Evolutionary conservation across 345 rosid species (phyloP).

Genomic region (Kandelia obovata): DNA sequence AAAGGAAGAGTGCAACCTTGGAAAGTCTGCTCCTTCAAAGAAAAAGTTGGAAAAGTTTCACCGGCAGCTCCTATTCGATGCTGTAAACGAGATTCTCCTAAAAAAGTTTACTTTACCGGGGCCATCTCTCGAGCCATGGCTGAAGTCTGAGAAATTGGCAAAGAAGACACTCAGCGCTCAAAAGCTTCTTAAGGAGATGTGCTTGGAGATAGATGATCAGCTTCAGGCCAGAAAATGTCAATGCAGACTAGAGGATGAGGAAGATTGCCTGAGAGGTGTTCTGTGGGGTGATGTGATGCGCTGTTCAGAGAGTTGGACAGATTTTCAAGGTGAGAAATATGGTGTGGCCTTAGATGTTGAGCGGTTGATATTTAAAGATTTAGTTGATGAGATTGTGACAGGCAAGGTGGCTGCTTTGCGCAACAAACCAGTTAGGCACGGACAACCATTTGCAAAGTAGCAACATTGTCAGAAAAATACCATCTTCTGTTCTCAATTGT

Average conservation of each 20-base stretch:
- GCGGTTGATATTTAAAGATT: constrained; percentile 74
- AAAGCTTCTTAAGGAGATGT: constrained; percentile 71
- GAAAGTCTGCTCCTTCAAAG: constrained; percentile 33
- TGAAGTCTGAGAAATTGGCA: constrained; percentile 44
- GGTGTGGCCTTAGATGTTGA: constrained; percentile 72
- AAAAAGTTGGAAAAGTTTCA: constrained; percentile 50
- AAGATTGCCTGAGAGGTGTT: constrained; percentile 48
- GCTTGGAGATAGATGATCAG: constrained; percentile 61
- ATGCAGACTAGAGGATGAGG: constrained; percentile 49
- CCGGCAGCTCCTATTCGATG: constrained; percentile 77
- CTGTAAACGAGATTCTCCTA: constrained; percentile 75
- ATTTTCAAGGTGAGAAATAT: constrained; percentile 47
- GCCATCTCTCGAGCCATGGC: constrained; percentile 47
- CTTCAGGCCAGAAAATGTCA: constrained; percentile 48
- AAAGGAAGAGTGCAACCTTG: constrained; percentile 42
- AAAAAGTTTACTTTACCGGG: constrained; percentile 49
- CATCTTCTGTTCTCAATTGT: no score
- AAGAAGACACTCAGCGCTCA: constrained; percentile 65
- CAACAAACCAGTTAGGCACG: constrained; percentile 44
- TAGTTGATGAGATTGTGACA: constrained; percentile 65
- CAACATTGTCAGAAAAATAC: background rate
- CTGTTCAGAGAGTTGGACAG: constrained; percentile 65
- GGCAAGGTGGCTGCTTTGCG: constrained; percentile 42
- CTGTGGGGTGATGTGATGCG: constrained; percentile 63
- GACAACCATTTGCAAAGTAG: constrained; percentile 56